Evolutionary conservation across 371 early-diverging fungal species (phyloP).

Genomic region (Batkoa obscura): DNA sequence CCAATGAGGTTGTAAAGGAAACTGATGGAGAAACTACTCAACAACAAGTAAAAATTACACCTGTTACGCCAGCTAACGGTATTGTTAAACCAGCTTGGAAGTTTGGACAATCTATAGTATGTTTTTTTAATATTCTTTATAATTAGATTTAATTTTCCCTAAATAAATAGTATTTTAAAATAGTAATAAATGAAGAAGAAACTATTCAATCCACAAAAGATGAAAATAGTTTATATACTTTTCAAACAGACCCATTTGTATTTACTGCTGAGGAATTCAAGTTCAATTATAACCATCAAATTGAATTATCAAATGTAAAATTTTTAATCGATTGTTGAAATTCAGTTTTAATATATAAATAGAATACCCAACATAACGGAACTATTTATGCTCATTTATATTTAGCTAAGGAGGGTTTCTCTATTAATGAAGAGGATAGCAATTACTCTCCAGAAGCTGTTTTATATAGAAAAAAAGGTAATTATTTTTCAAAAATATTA

Average conservation of each 20-base stretch:
- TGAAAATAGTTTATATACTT: background rate
- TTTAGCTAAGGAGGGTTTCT: constrained; percentile 24
- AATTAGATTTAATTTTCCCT: background rate
- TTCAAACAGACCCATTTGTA: background rate
- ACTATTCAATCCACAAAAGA: background rate
- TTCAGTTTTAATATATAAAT: background rate
- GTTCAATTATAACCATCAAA: background rate
- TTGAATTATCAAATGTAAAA: background rate
- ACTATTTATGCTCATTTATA: constrained; percentile 67
- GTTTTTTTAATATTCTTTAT: background rate
- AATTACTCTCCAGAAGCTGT: background rate
- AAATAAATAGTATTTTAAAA: background rate
- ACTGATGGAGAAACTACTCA: background rate
- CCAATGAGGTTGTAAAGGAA: background rate
- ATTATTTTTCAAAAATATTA: background rate
- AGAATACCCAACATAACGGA: constrained; percentile 58
- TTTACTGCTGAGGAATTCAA: background rate
- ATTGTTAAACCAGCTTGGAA: background rate
- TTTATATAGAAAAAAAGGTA: constrained; percentile 1
- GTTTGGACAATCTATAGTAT: background rate
- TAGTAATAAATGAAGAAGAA: background rate
- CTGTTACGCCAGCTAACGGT: background rate
- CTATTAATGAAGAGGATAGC: constrained; percentile 24
- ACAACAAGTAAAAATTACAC: background rate
- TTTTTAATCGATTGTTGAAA: background rate